Percentiles rank a stretch among this genome's conserved stretches.
These are phyloP conservation scores for Aschersonia sp. DNA, from an alignment of 2,329 filamentous ascomycete genomes.

Conservation along the genomic window DNA sequence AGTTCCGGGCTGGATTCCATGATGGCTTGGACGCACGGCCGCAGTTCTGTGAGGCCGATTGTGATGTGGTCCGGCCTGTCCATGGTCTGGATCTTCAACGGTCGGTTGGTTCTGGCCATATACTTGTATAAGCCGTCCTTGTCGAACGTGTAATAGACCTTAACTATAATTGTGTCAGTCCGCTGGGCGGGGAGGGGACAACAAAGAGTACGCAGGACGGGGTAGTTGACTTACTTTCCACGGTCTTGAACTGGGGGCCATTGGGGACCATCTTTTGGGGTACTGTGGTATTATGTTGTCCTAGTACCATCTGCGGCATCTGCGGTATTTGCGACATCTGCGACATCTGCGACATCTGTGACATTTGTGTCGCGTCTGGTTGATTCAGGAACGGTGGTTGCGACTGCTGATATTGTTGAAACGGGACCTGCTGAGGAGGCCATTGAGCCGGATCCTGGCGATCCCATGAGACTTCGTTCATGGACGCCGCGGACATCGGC, in stretches of 20 bases:
- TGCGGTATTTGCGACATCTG: too few relatives aligned
- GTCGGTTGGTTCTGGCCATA: constrained; percentile 70
- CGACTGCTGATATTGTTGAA: neutral
- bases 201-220: constrained; percentile 1
- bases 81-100: constrained; percentile 67
- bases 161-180: constrained; percentile 44
- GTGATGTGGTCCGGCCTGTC: constrained; percentile 64
- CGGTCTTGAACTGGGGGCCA: constrained; percentile 39
- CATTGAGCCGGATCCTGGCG: constrained; percentile 1
- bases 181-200: neutral
- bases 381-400: neutral
- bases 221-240: constrained; percentile 47
- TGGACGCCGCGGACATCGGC: constrained; percentile 18
- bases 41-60: constrained; percentile 80
- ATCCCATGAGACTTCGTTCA: constrained; percentile 7
- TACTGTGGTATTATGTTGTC: too few relatives aligned
- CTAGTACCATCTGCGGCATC: too few relatives aligned
- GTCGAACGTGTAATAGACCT: constrained; percentile 95
- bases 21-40: constrained; percentile 76
- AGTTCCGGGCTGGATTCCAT: constrained; percentile 65
- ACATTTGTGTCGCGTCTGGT: too few relatives aligned
- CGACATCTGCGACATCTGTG: too few relatives aligned
- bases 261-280: neutral
- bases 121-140: constrained; percentile 78
- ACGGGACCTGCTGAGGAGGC: constrained; percentile 1